Evolutionary conservation across 116 monocot species (phyloP), one percentile per base, ranked within the genome.

Genomic region (Trichopus zeylanicus): DNA sequence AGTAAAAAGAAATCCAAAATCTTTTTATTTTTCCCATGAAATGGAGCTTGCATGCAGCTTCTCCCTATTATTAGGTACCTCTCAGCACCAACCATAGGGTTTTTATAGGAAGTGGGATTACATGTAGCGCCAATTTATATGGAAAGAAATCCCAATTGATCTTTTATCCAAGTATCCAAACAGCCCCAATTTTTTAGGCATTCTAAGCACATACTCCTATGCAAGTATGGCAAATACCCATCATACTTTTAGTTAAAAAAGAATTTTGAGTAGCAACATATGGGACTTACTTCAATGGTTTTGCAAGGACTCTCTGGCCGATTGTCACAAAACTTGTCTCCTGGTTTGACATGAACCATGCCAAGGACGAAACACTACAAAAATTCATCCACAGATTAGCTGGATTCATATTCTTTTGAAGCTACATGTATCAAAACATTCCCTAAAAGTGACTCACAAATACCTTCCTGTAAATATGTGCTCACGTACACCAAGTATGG

Each of bases 271-370:
- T 42, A 42, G 42, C 13, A 42, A 42, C 4, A 49, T 22, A 49
- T 20, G 49, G 1, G 6, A 20, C 91, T 88, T 58, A 98, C 98
- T 91, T 98, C 65, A 98, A 64, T 28, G 98, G 92, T 19, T 42
- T 82, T 47, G 81, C 91, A 19, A 91, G 85, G 29, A 98, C 98
- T 65, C 92, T 70, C 64, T 98, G 98, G 16, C 98, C 98, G 59
- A 98, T 98, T 26, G 92, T 98, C n/a, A 91, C 98, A 69, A 98
- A 98, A 60, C 88, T 98, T 35, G 98, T 98, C 66, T 98, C 98
- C 70, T 98, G 92, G 57, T 88, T 84, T 47, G 98, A 98, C 92
- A 91, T 91, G 60, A 98, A 98, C 98, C 85, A 98, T 3, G 84
- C 98, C 73, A 98, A 74, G 60, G 98, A 98, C 56, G 98, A 98